Evolutionary conservation across 768 basidiomycete species (phyloP).

Genomic region (Boletus edulis): DNA sequence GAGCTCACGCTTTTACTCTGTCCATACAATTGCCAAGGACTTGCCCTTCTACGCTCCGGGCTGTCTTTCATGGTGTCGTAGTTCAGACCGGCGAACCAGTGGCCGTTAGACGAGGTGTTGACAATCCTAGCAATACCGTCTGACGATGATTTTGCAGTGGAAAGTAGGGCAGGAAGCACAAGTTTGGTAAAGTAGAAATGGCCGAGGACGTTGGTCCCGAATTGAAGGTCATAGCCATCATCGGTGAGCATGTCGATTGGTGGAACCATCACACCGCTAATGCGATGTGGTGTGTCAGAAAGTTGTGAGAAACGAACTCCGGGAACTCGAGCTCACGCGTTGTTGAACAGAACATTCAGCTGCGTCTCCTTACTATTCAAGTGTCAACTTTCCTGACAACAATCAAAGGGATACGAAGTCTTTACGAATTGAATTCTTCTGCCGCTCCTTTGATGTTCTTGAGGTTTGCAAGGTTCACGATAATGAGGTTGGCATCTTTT

Average conservation of each 20-base stretch:
- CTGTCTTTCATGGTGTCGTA: constrained; percentile 42
- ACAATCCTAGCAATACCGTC: constrained; percentile 36
- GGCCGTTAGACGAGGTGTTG: constrained; percentile 31
- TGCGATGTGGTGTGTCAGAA: neutral
- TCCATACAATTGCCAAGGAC: constrained; percentile 23
- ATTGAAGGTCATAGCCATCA: constrained; percentile 42
- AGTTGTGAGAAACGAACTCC: neutral
- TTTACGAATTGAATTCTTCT: constrained; percentile 37
- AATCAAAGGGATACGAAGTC: neutral
- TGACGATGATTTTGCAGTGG: constrained; percentile 29
- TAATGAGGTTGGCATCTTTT: constrained; percentile 30
- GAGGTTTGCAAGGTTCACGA: constrained; percentile 43
- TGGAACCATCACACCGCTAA: constrained; percentile 32
- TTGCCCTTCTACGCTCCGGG: constrained; percentile 24
- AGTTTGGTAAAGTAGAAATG: constrained; percentile 37
- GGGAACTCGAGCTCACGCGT: constrained; percentile 22
- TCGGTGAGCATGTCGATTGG: constrained; percentile 32
- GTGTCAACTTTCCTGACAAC: neutral
- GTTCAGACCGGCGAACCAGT: constrained; percentile 28
- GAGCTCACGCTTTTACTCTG: constrained; percentile 45
- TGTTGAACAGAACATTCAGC: constrained; percentile 28
- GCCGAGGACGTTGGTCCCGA: constrained; percentile 39
- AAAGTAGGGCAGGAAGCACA: constrained; percentile 33
- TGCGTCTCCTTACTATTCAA: constrained; percentile 17
- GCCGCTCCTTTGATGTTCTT: constrained; percentile 37